Conservation (phyloP, 139 green algal genomes). For the Picochlorum sp. region DNA sequence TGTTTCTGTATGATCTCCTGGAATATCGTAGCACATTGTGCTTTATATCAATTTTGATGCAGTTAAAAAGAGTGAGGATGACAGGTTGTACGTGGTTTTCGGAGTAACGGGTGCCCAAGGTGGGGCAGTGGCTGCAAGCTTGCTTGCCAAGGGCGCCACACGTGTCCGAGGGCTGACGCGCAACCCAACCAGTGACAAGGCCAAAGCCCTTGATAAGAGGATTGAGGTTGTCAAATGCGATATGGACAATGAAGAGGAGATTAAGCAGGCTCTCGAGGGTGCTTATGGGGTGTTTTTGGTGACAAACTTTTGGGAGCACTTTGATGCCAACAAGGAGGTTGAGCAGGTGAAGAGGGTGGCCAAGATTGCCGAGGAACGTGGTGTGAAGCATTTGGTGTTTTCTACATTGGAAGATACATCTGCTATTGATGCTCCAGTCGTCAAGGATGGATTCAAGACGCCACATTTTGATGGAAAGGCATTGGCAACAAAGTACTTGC, state of each 20-base stretch:
- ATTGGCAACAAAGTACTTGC: not conserved
- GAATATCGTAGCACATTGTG: too few relatives aligned
- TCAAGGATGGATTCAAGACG: not conserved
- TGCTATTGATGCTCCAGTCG: not conserved
- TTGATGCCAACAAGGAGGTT: slow-evolving; percentile 1
- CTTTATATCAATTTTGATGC: too few relatives aligned
- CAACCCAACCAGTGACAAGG: not conserved
- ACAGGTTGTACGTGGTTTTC: not conserved
- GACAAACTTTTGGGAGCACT: slow-evolving; percentile 3
- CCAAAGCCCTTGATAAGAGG: not conserved
- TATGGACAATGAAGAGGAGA: not conserved
- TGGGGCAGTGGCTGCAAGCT: not conserved
- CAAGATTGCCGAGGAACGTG: not conserved
- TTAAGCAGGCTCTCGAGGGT: not conserved
- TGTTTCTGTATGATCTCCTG: too few relatives aligned
- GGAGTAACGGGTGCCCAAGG: not conserved
- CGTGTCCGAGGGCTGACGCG: not conserved
- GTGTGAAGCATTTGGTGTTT: not conserved
- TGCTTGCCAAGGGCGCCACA: not conserved
- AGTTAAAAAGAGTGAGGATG: too few relatives aligned
- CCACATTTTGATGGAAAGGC: slow-evolving; percentile 3
- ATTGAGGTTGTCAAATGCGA: not conserved
- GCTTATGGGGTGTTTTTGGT: not conserved
- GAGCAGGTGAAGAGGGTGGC: not conserved
- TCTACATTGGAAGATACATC: slow-evolving; percentile 2